Base-by-base conservation (phyloP, 495 filamentous ascomycete genomes). In the Xylaria intraflava region DNA sequence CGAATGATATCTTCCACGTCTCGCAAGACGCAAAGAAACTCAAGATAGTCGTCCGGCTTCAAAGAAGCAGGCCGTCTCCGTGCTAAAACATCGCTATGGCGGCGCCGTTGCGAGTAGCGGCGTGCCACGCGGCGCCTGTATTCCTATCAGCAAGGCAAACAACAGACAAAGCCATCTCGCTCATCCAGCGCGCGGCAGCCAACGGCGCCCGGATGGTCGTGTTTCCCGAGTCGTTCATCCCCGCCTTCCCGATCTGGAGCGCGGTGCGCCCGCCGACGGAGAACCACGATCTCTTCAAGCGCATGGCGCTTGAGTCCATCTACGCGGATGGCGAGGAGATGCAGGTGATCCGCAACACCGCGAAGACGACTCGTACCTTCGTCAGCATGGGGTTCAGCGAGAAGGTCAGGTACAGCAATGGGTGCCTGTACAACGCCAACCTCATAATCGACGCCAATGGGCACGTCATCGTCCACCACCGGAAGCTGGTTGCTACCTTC, bases 141-240 rank as follows among this genome's bases (percentile, higher is more conserved):
- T 72, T 66, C 53, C 64, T 75, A 14, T 63, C 65, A 22, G 66
- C 69, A 9, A 49, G 55, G 40, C 48, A 54, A 16, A 73, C 70
- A 8, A 66, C 66, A 14, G 45, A 62, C 23, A 74, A 74, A 42
- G 65, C 67, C 17, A 59, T 73, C 26, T 59, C 58, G 0, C 59
- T 74, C 19, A 74, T 77, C 42, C 53, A 65, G 16, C 52, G 69
- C 50, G 73, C 73, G 1, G 69, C 72, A 10, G 20, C 33, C 26
- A 63, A 70, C 49, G 46, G 53, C 0, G 72, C 72, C 7, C 61
- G 74, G 17, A 57, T 77, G 6, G 57, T 77, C 10, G 73, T 72
- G 46, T 77, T 76, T 55, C 73, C 74, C 0, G 74, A 76, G 51
- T 60, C 68, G 0, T 75, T 62, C 56, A 71, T 76, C 11, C 67